Base-by-base conservation (phyloP, 179 eudicot species). In the Sideroxylon spinosum region DNA sequence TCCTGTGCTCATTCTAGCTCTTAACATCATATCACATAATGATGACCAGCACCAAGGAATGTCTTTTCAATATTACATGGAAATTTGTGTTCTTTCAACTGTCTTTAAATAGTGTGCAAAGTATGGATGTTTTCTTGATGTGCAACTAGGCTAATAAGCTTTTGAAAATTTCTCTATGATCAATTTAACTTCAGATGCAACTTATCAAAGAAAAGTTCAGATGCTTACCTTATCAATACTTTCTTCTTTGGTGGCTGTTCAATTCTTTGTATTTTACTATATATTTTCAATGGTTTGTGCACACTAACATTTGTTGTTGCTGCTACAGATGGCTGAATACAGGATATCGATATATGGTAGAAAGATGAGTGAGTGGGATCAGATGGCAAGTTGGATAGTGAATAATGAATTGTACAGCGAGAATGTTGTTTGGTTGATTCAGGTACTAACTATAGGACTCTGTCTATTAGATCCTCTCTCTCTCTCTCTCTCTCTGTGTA, bases 381-480 rank as follows among this genome's bases (percentile, higher is more conserved):
- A 92, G 78, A 76, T 95, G 80, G 97, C 98, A 64, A 95, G 99
- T 82, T 95, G 99, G 99, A 86, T 95, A 64, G 97, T 95, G 64
- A 95, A 95, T 82, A 95, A 95, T 83, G 98, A 93, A 49, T 80
- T 95, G 79, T 92, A 95, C 90, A 92, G 96, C 78, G 97, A 89
- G 85, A 95, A 95, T 89, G 99, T 95, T 88, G 99, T 95, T 75
- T 95, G 99, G 99, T 79, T 95, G 86, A 95, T 95, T 85, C 99
- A 95, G 99, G 99, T 95, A 86, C 79, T 76, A 9, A 11, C 48
- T 53, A 10, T 16, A 37, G 50, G 9, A 53, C 0, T 49, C 14
- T 52, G 16, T 52, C 55, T 8, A 5, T 52, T 14, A 52, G 56
- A 52, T 7, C 16, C 16, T 10, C 25, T 0, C 53, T 19, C 64